A percentile compares a stretch with the other conserved stretches of the same genome.
Evolutionary conservation across 2,329 filamentous ascomycete genomes (phyloP).

Genomic region (Triangularia verruculosa): DNA sequence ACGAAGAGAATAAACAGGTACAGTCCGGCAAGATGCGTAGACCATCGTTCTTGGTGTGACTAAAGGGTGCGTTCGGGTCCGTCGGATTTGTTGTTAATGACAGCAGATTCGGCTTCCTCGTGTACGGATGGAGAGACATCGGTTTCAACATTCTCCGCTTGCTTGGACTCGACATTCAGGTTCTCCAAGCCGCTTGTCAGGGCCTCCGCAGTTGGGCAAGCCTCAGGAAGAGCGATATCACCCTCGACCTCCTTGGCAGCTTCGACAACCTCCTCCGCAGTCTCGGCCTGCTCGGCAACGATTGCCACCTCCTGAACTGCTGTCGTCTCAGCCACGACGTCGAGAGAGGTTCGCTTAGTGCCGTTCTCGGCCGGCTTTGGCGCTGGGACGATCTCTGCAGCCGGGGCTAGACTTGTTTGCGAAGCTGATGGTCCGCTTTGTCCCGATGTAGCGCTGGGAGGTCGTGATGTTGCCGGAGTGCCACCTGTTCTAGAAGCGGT

Average conservation of each 20-base stretch:
- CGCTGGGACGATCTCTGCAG: constrained; percentile 11
- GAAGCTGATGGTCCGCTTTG: constrained; percentile 14
- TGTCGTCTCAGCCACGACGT: not conserved
- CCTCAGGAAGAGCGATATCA: constrained; percentile 11
- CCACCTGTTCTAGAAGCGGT: constrained; percentile 5
- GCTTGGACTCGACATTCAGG: not conserved
- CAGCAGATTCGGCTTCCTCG: constrained; percentile 5
- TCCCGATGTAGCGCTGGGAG: constrained; percentile 3
- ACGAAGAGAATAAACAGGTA: not conserved
- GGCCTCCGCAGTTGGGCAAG: not conserved
- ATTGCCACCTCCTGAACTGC: constrained; percentile 24
- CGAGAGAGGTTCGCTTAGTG: not conserved
- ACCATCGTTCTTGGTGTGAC: no score
- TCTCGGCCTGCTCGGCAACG: constrained; percentile 26
- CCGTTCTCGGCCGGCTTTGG: not conserved
- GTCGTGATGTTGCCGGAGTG: not conserved
- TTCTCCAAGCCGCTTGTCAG: constrained; percentile 2
- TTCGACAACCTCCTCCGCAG: constrained; percentile 23
- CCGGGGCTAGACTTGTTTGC: constrained; percentile 18
- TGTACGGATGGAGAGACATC: constrained; percentile 13
- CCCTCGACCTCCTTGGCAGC: constrained; percentile 23
- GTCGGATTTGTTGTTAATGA: not conserved
- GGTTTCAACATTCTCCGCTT: no score
- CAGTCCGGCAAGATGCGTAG: not conserved
- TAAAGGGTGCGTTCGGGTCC: not conserved